phyloP scores from a whole-genome alignment of 768 basidiomycete species.

The Chalciporus chontae region DNA sequence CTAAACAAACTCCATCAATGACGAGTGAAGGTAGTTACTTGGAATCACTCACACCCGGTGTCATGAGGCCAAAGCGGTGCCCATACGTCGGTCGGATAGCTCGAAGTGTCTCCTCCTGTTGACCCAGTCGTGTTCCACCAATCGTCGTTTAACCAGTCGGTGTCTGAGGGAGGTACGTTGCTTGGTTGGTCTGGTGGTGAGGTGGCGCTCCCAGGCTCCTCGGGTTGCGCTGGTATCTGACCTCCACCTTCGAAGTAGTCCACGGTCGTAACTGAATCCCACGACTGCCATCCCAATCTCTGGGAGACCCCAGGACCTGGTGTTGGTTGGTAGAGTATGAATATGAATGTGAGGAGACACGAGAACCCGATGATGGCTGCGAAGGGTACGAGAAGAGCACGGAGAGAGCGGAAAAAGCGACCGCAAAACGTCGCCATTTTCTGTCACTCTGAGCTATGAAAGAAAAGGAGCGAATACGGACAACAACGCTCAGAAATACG shows the following conservation, averaged over 20 bases:
- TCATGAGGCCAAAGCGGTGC: conserved; percentile 27
- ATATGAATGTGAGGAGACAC: conserved; percentile 69
- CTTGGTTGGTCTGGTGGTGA: conserved; percentile 5
- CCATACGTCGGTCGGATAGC: conserved; percentile 66
- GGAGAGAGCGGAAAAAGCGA: conserved; percentile 48
- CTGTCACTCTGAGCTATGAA: conserved; percentile 9
- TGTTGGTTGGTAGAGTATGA: conserved; percentile 78
- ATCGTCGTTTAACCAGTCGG: conserved; percentile 11
- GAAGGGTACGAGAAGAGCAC: conserved; percentile 56
- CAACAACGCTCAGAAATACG: background rate
- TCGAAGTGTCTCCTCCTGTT: conserved; percentile 48
- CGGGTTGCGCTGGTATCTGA: background rate
- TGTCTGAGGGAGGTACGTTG: conserved; percentile 12
- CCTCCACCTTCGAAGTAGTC: conserved; percentile 3
- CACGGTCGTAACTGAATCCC: conserved; percentile 59
- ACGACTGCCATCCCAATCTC: conserved; percentile 85
- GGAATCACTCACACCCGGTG: conserved; percentile 23
- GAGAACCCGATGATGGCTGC: conserved; percentile 64
- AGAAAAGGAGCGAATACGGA: conserved; percentile 8
- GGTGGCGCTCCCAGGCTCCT: conserved; percentile 6
- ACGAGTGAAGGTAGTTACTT: background rate
- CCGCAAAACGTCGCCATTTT: conserved; percentile 39
- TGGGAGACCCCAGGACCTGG: conserved; percentile 68
- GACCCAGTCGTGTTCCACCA: conserved; percentile 18
- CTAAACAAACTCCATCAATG: conserved; percentile 33